Evolutionary conservation across 495 filamentous ascomycete species (phyloP).

Genomic region (Platismatia glauca): DNA sequence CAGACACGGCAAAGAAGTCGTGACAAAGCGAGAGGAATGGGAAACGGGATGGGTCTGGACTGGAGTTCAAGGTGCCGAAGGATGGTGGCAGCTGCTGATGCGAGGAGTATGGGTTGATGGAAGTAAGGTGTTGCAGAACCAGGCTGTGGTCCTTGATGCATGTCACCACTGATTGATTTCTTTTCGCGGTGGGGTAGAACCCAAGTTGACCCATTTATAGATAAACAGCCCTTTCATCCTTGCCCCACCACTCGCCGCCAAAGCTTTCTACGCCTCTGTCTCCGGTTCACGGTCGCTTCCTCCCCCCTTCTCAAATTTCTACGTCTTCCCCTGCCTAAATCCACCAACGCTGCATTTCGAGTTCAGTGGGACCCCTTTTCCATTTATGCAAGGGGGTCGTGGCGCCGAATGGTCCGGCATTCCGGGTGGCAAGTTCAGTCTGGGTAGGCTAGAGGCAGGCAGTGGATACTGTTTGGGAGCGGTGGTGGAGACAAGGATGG

Average conservation of each 20-base stretch:
- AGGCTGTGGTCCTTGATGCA: constrained; percentile 29
- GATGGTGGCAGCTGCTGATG: constrained; percentile 33
- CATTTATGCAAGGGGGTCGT: constrained; percentile 24
- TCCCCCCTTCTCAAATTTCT: constrained; percentile 27
- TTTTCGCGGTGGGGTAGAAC: not conserved
- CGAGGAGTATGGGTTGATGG: constrained; percentile 29
- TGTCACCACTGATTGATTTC: not conserved
- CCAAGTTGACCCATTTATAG: constrained; percentile 6
- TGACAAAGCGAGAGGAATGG: constrained; percentile 16
- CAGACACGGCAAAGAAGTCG: constrained; percentile 4
- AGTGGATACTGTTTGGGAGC: constrained; percentile 32
- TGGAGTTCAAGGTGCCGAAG: constrained; percentile 27
- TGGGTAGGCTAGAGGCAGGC: constrained; percentile 27
- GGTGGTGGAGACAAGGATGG: constrained; percentile 31
- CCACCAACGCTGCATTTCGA: constrained; percentile 28
- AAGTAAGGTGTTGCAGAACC: constrained; percentile 27
- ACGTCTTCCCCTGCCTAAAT: constrained; percentile 31
- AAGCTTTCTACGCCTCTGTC: constrained; percentile 30
- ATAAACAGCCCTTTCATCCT: constrained; percentile 32
- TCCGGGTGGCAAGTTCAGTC: constrained; percentile 29
- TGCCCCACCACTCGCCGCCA: constrained; percentile 30
- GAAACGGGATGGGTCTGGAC: constrained; percentile 28
- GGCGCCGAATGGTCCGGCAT: constrained; percentile 20
- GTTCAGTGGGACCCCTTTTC: constrained; percentile 24
- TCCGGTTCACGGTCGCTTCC: constrained; percentile 28